Evolutionary conservation across 805 yeast genomes (phyloP).

Genomic region (Metschnikowia bowlesiae): DNA sequence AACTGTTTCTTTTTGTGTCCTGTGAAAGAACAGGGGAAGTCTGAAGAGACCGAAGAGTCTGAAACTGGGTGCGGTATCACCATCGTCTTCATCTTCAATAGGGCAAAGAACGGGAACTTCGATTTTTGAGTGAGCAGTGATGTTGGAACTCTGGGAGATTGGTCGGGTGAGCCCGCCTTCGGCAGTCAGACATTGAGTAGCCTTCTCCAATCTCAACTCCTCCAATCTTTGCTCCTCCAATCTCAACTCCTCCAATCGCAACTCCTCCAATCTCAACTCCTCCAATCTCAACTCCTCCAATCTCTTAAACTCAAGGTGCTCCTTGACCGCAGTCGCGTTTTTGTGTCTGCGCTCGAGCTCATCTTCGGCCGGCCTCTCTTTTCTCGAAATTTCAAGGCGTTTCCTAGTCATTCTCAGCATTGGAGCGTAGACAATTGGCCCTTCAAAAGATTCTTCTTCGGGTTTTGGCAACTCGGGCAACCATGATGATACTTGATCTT

Average conservation of each 20-base stretch:
- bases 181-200: neutral
- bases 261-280: neutral
- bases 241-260: neutral
- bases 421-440: neutral
- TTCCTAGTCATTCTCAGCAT: constrained; percentile 2
- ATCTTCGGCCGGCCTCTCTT: neutral
- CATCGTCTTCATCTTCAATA: neutral
- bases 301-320: neutral
- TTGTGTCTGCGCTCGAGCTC: neutral
- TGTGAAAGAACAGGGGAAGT: neutral
- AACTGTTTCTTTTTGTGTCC: neutral
- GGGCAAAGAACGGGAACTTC: neutral
- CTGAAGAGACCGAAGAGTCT: neutral
- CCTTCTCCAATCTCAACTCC: neutral
- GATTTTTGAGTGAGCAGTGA: neutral
- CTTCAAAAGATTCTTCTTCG: neutral
- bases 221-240: neutral
- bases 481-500: neutral
- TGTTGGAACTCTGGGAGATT: neutral
- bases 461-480: neutral
- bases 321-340: neutral
- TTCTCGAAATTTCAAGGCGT: neutral
- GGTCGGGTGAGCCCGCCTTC: neutral
- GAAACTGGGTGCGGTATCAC: neutral
- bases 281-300: neutral